phyloP scores from a whole-genome alignment of 495 filamentous ascomycete genomes.

The Penicillium chermesinum region DNA sequence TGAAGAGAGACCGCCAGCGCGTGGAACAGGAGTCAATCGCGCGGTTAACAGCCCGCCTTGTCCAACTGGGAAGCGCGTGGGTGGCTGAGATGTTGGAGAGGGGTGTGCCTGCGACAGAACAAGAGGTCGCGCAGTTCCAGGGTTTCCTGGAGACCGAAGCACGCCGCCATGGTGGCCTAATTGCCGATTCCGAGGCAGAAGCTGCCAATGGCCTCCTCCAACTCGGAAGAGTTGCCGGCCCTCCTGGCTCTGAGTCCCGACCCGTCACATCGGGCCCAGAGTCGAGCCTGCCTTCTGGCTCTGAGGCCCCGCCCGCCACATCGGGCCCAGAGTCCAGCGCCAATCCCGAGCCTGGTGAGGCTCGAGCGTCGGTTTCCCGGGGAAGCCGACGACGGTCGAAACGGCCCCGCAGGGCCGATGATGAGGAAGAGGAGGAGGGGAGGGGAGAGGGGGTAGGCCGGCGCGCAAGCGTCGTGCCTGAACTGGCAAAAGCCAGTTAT shows the following conservation, averaged over 20 bases:
- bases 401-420: not conserved
- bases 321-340: not conserved
- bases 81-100: not conserved
- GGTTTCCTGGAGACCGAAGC: not conserved
- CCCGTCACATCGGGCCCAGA: not conserved
- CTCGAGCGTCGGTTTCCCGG: not conserved
- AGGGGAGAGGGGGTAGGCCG: not conserved
- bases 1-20: slow-evolving; percentile 7
- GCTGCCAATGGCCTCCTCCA: not conserved
- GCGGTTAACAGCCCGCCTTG: slow-evolving; percentile 1
- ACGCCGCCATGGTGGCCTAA: not conserved
- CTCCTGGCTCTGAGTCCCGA: not conserved
- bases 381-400: not conserved
- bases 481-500: not conserved
- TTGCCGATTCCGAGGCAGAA: not conserved
- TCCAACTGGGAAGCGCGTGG: not conserved
- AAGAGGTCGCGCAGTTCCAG: not conserved
- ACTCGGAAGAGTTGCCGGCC: not conserved
- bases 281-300: not conserved
- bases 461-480: not conserved
- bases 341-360: not conserved
- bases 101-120: not conserved
- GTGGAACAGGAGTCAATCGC: slow-evolving; percentile 1
- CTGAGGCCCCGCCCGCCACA: not conserved
- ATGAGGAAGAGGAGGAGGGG: not conserved